Conservation (phyloP, 2,329 filamentous ascomycete species). For the Paraphaeosphaeria minitans region DNA sequence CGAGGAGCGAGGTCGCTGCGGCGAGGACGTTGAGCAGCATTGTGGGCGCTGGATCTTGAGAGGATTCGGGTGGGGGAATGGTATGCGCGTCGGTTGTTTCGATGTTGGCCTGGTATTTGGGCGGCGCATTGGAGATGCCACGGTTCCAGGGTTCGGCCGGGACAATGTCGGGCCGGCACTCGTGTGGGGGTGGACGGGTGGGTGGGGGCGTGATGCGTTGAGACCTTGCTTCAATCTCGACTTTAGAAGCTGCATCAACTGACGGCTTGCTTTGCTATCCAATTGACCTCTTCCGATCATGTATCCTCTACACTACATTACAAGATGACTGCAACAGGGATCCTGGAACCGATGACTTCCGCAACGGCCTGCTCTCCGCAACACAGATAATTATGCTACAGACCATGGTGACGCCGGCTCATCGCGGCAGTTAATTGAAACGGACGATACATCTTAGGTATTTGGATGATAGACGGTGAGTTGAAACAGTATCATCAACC, state of each 20-base stretch:
- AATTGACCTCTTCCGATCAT: neutral
- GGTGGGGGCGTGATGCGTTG: slow-evolving; percentile 11
- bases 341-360: too few species aligned
- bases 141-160: slow-evolving; percentile 4
- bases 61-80: slow-evolving; percentile 18
- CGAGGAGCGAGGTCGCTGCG: slow-evolving; percentile 62
- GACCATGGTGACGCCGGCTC: too few species aligned
- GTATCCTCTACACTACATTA: too few species aligned
- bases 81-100: neutral
- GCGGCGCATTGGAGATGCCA: slow-evolving; percentile 38
- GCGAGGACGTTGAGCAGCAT: slow-evolving; percentile 47
- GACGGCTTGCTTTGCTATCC: neutral
- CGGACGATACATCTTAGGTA: too few species aligned
- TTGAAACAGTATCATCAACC: too few species aligned
- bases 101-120: slow-evolving; percentile 13
- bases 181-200: slow-evolving; percentile 18
- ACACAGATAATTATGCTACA: too few species aligned
- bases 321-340: too few species aligned
- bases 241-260: neutral
- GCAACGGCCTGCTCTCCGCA: too few species aligned
- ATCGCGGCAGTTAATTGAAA: too few species aligned
- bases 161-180: neutral
- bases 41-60: slow-evolving; percentile 25
- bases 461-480: too few species aligned
- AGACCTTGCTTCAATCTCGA: neutral